These are phyloP conservation scores for Candida quercuum DNA, from an alignment of 805 yeast species.

Conservation along the genomic window DNA sequence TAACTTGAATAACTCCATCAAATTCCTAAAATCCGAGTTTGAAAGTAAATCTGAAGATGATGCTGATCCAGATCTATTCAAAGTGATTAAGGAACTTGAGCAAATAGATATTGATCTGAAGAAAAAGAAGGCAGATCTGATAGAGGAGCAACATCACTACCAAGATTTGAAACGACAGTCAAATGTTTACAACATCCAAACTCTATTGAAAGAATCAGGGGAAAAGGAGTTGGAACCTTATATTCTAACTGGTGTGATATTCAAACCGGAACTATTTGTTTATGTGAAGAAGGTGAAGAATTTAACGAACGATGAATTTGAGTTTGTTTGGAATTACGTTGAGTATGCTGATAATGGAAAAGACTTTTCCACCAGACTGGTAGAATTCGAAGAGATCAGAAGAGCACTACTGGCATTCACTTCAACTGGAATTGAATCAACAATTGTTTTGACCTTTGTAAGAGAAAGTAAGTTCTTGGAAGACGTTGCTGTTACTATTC, in stretches of 20 bases:
- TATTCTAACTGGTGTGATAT: conserved; percentile 31
- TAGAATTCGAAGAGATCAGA: conserved; percentile 24
- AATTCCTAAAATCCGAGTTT: conserved; percentile 16
- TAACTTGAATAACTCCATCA: conserved; percentile 22
- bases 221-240: conserved; percentile 28
- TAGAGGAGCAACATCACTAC: conserved; percentile 6
- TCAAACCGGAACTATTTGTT: conserved; percentile 28
- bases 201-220: conserved; percentile 19
- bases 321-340: conserved; percentile 26
- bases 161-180: conserved; percentile 12
- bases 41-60: neutral
- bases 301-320: neutral
- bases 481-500: conserved; percentile 10
- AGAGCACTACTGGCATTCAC: conserved; percentile 18
- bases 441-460: conserved; percentile 31
- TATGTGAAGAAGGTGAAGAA: conserved; percentile 19
- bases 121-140: conserved; percentile 4
- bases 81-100: conserved; percentile 20
- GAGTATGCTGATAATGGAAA: conserved; percentile 23
- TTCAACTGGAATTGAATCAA: conserved; percentile 18
- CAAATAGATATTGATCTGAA: conserved; percentile 11
- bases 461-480: conserved; percentile 21
- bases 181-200: conserved; percentile 24
- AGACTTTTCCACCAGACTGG: conserved; percentile 17
- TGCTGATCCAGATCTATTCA: conserved; percentile 1